Conservation (phyloP, 176 grass and related monocot genomes). For the Carex myosuroides region DNA sequence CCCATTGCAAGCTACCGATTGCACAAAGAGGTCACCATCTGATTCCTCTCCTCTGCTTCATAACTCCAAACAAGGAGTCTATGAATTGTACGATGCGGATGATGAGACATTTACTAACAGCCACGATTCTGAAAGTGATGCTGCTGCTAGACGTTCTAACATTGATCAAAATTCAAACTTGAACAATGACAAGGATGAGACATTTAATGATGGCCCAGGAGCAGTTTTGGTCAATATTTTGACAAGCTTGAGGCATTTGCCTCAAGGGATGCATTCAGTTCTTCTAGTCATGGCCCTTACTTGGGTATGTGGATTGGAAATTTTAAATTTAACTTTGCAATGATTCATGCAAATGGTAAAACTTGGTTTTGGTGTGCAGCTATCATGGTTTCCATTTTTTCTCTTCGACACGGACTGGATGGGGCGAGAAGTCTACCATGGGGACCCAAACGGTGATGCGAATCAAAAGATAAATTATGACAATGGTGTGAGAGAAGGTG, state of each 20-base stretch:
- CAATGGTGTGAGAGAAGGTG: slow-evolving; percentile 97
- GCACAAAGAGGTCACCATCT: slow-evolving; percentile 33
- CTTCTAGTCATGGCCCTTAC: slow-evolving; percentile 96
- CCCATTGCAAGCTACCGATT: slow-evolving; percentile 47
- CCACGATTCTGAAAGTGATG: slow-evolving; percentile 29
- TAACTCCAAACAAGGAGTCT: slow-evolving; percentile 39
- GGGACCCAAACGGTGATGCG: slow-evolving; percentile 74
- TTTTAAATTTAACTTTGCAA: background rate
- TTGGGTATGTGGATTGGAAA: slow-evolving; percentile 48
- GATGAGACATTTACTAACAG: slow-evolving; percentile 38
- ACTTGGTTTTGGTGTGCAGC: slow-evolving; percentile 33
- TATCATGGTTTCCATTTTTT: slow-evolving; percentile 99
- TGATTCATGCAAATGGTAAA: slow-evolving; percentile 23
- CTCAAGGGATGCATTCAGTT: slow-evolving; percentile 85
- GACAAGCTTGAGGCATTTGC: slow-evolving; percentile 95
- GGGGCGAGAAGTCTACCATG: slow-evolving; percentile 95
- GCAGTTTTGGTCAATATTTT: slow-evolving; percentile 93
- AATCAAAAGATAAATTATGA: slow-evolving; percentile 56
- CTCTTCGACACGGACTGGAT: slow-evolving; percentile 99
- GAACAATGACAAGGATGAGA: slow-evolving; percentile 34
- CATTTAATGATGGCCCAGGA: slow-evolving; percentile 76
- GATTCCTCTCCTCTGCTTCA: slow-evolving; percentile 88
- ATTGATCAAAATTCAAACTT: slow-evolving; percentile 24
- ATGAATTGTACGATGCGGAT: slow-evolving; percentile 33
- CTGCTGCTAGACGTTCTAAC: slow-evolving; percentile 10